Evolutionary conservation across 148 eudicot species (phyloP).

Genomic region (Salicornia ramosissima): DNA sequence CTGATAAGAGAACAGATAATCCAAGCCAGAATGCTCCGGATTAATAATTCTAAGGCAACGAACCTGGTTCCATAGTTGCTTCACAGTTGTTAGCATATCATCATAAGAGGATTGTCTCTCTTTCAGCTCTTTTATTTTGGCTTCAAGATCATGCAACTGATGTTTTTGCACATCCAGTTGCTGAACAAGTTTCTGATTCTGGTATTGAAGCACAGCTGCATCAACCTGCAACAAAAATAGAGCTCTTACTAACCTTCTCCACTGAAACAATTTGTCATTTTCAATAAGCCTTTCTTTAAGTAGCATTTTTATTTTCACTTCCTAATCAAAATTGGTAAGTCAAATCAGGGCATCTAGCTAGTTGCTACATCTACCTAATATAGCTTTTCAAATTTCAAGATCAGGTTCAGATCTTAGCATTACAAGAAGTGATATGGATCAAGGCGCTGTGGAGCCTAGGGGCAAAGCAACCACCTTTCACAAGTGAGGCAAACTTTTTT

Average conservation of each 20-base stretch:
- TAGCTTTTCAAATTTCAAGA: too few species aligned
- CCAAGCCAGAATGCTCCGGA: conserved; percentile 1
- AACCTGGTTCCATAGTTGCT: conserved; percentile 86
- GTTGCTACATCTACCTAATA: too few species aligned
- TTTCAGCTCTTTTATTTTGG: conserved; percentile 63
- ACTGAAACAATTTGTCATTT: not conserved
- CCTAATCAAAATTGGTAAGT: not conserved
- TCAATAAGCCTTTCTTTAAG: too few species aligned
- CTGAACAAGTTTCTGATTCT: conserved; percentile 89
- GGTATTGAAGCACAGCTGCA: conserved; percentile 83
- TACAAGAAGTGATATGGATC: too few species aligned
- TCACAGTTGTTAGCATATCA: conserved; percentile 50
- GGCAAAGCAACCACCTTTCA: too few species aligned
- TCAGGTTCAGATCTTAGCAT: too few species aligned
- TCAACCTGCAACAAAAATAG: conserved; percentile 56
- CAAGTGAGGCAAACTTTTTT: too few species aligned
- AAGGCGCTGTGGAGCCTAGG: too few species aligned
- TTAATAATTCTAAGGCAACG: not conserved
- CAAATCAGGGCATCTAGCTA: too few species aligned
- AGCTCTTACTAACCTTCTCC: conserved; percentile 1
- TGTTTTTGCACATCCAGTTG: conserved; percentile 83
- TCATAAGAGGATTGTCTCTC: conserved; percentile 79
- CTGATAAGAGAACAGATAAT: conserved; percentile 12
- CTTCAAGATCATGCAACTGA: conserved; percentile 75
- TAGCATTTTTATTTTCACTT: not conserved